Evolutionary conservation across 164 flowering plant species (phyloP), one percentile per base, ranked within the genome.

Genomic region (Umbilicus rupestris): DNA sequence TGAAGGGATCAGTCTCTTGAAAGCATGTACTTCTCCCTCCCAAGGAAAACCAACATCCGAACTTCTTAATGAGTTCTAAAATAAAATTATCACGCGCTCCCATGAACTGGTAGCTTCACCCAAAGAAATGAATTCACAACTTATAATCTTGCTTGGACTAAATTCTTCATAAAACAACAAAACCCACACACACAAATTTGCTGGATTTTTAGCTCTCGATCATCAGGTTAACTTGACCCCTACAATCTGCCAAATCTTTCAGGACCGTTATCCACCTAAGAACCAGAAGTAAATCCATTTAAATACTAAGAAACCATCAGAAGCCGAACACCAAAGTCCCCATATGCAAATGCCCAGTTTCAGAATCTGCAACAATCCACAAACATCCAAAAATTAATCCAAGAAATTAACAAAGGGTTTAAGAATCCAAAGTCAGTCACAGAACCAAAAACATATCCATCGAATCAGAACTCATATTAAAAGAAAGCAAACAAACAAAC

Each of bases 21-120:
- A 73, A 28, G 60, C 74, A 46, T 10, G 37, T 5, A 45, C 73
- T 67, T 26, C 71, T 73, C 58, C 62, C 67, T 62, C 79, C 79
- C 84, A 78, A 74, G 72, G 76, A 70, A 68, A 86, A 69, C 92
- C 90, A 87, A 85, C 82, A 82, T 76, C 81, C 77, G 74, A 80
- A 77, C 73, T 83, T 90, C 29, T 78, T 77, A 39, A 84, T 72
- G 31, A 90, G 76, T 83, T 81, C 79, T 64, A 71, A 45, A 52
- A 84, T 66, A 16, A 84, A 76, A 64, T 59, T 75, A 82, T 77
- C 87, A 69, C 75, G 79, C 69, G 81, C 67, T 82, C 90, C 85
- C 86, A 83, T 83, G 74, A 63, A 81, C 76, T 41, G 66, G 31
- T 66, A 55, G 31, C 60, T 28, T 55, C n/a, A 55, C 60, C 60